These are phyloP conservation scores for Cyberlindnera maritima DNA, from an alignment of 805 yeast species.

Conservation along the genomic window DNA sequence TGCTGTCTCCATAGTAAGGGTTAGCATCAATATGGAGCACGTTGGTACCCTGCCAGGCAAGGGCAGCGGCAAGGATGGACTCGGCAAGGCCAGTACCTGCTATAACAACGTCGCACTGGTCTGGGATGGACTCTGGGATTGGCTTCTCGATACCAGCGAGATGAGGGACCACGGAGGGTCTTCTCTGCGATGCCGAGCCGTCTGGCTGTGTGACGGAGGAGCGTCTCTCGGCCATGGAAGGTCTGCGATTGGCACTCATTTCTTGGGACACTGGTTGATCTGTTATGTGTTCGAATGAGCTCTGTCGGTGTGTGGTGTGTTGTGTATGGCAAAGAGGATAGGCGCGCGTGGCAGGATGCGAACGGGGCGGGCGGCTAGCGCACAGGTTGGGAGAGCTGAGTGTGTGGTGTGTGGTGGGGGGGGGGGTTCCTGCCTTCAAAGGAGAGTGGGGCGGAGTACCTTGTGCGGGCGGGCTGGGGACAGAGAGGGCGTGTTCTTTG, in stretches of 20 bases:
- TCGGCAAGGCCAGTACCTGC: constrained; percentile 93
- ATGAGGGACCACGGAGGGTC: constrained; percentile 52
- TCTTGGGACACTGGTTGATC: too few species aligned
- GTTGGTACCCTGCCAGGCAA: constrained; percentile 97
- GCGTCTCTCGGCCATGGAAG: constrained; percentile 67
- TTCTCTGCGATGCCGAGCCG: constrained; percentile 16
- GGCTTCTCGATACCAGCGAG: constrained; percentile 80
- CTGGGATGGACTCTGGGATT: constrained; percentile 55
- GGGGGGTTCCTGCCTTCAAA: too few species aligned
- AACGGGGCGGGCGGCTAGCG: not conserved
- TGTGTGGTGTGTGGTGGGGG: too few species aligned
- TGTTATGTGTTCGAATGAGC: too few species aligned
- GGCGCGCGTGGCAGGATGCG: not conserved
- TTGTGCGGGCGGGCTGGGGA: not conserved
- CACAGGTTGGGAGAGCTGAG: not conserved
- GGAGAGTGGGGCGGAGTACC: not conserved
- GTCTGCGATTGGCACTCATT: constrained; percentile 44
- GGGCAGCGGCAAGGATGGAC: constrained; percentile 85
- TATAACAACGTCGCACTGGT: constrained; percentile 81
- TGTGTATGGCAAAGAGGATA: too few species aligned
- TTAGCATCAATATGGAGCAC: constrained; percentile 88
- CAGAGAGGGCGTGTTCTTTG: not conserved
- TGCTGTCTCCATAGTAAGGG: constrained; percentile 83
- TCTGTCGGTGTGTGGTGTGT: too few species aligned
- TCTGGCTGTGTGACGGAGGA: constrained; percentile 41